A percentile compares a stretch with the other conserved stretches of the same genome.
These are phyloP conservation scores for Annulohypoxylon moriforme DNA, from an alignment of 495 filamentous ascomycete genomes.

Conservation along the genomic window DNA sequence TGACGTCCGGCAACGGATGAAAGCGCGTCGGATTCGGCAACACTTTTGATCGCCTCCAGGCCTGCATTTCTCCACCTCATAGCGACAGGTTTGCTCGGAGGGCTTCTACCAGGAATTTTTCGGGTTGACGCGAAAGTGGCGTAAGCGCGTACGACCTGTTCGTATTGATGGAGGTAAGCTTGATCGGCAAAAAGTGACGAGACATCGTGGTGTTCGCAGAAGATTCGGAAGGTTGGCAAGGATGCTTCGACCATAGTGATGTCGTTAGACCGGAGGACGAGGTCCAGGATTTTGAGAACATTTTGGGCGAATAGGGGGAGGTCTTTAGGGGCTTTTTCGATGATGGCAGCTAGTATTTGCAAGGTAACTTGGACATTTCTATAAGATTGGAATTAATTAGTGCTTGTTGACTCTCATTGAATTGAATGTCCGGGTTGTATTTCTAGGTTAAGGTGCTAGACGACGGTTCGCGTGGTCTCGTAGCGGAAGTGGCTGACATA, in stretches of 20 bases:
- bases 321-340: conserved; percentile 91
- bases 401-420: conserved; percentile 17
- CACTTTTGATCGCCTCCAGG: conserved; percentile 78
- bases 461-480: not conserved
- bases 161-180: conserved; percentile 83
- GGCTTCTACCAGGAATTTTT: conserved; percentile 56
- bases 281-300: conserved; percentile 80
- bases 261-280: conserved; percentile 80
- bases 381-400: conserved; percentile 8
- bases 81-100: conserved; percentile 75
- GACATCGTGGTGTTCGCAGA: conserved; percentile 83
- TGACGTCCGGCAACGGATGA: conserved; percentile 78
- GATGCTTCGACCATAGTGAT: conserved; percentile 91
- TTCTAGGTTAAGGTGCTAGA: not conserved
- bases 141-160: conserved; percentile 79
- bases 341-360: conserved; percentile 85
- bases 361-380: conserved; percentile 95
- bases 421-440: conserved; percentile 1
- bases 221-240: conserved; percentile 81
- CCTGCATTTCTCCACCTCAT: conserved; percentile 86
- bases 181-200: conserved; percentile 82
- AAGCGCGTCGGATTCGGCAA: conserved; percentile 81
- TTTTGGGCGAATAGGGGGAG: conserved; percentile 86
- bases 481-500: conserved; percentile 57
- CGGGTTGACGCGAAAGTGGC: conserved; percentile 78